Percentiles rank a stretch among this genome's conserved stretches.
phyloP scores from a whole-genome alignment of 2,329 filamentous ascomycete species.

The Sarocladium brachiariae region DNA sequence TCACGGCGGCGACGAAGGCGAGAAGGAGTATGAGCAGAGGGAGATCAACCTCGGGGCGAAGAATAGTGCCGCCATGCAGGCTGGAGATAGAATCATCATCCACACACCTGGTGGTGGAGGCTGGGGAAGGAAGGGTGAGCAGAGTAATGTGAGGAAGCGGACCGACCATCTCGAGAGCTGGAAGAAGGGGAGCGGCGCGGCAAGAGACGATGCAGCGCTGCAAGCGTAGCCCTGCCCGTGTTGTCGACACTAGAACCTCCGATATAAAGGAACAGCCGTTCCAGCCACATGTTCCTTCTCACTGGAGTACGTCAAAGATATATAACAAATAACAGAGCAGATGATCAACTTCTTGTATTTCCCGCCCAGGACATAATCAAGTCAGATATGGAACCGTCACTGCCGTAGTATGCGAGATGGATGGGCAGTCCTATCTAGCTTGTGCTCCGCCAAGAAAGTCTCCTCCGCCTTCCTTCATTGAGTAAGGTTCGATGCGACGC shows the following conservation, averaged over 20 bases:
- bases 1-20: conserved; percentile 25
- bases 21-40: conserved; percentile 48
- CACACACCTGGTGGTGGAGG: conserved; percentile 73
- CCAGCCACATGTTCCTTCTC: no score
- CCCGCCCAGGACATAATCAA: no score
- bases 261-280: no score
- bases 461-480: no score
- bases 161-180: conserved; percentile 49
- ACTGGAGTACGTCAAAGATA: no score
- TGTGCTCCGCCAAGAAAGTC: no score
- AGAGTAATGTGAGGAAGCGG: conserved; percentile 41
- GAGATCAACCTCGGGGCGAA: conserved; percentile 70
- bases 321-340: background rate
- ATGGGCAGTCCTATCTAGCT: no score
- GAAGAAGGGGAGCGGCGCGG: conserved; percentile 50
- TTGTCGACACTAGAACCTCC: no score
- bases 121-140: conserved; percentile 58
- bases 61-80: conserved; percentile 70
- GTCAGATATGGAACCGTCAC: background rate
- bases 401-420: no score
- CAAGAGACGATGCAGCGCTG: conserved; percentile 54
- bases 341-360: background rate
- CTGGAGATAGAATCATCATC: conserved; percentile 72
- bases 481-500: no score
- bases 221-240: conserved; percentile 36